phyloP scores from a whole-genome alignment of 2,329 filamentous ascomycete genomes.

The Beauveria sp. region DNA sequence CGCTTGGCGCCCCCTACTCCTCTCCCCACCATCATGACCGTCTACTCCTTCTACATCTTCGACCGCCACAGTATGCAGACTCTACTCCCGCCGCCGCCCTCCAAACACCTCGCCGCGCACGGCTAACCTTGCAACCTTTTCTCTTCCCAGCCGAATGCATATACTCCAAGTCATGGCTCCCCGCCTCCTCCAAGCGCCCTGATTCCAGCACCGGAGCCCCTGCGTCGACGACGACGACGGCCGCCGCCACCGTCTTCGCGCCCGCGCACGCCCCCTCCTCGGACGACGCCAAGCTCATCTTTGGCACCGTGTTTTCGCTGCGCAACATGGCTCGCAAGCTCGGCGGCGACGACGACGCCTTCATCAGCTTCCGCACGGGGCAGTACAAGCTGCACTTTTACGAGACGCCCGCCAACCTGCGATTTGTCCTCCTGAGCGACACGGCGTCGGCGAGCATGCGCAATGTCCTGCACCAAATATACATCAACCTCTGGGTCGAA shows the following conservation, averaged over 20 bases:
- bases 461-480: constrained; percentile 94
- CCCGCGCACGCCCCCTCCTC: constrained; percentile 33
- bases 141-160: constrained; percentile 76
- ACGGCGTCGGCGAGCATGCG: constrained; percentile 83
- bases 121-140: not conserved
- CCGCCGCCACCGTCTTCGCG: constrained; percentile 10
- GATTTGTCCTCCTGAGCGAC: constrained; percentile 95
- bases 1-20: not conserved
- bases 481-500: constrained; percentile 96
- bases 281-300: constrained; percentile 94
- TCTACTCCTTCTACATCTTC: constrained; percentile 98
- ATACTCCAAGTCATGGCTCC: constrained; percentile 82
- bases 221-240: constrained; percentile 1
- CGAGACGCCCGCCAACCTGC: constrained; percentile 91
- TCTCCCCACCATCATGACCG: constrained; percentile 57
- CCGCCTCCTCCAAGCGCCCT: constrained; percentile 39
- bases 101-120: not conserved
- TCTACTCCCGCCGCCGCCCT: not conserved
- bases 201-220: constrained; percentile 15
- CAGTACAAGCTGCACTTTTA: constrained; percentile 99
- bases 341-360: constrained; percentile 87
- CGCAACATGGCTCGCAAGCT: constrained; percentile 96
- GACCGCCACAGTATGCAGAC: constrained; percentile 79
- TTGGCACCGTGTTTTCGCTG: constrained; percentile 92
- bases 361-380: constrained; percentile 85